Evolutionary conservation across 179 eudicot genomes (phyloP).

Genomic region (Carnegiea gigantea): DNA sequence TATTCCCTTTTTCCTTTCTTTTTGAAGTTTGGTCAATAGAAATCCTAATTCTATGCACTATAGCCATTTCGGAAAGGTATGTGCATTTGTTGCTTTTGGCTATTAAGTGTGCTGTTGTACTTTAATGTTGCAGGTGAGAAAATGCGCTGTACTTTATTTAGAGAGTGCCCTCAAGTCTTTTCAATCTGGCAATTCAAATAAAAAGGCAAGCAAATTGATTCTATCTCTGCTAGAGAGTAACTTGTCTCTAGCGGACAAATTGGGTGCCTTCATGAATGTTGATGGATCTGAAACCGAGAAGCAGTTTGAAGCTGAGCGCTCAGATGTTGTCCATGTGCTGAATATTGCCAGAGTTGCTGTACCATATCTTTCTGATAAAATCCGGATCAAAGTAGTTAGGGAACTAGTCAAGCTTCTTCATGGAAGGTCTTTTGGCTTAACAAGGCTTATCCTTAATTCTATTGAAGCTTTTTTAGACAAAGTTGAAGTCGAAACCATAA

Average conservation of each 20-base stretch:
- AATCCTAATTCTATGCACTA: background rate
- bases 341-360: constrained; percentile 52
- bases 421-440: constrained; percentile 40
- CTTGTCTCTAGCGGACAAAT: constrained; percentile 44
- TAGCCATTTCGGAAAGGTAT: background rate
- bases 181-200: constrained; percentile 37
- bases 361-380: constrained; percentile 57
- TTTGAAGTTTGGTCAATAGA: background rate
- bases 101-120: background rate
- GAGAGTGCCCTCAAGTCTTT: constrained; percentile 58
- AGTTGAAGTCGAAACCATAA: constrained; percentile 36
- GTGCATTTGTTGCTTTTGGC: background rate
- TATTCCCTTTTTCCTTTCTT: background rate
- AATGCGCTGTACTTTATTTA: constrained; percentile 69
- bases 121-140: constrained; percentile 64
- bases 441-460: constrained; percentile 56
- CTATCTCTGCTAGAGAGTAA: constrained; percentile 49
- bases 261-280: constrained; percentile 27
- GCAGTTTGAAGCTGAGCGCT: constrained; percentile 46
- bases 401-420: constrained; percentile 51
- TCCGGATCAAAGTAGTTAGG: constrained; percentile 32
- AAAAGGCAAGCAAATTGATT: constrained; percentile 60
- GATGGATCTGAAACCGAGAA: constrained; percentile 35
- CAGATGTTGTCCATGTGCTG: constrained; percentile 61
- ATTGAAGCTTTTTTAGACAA: constrained; percentile 53